A percentile compares a stretch with the other conserved stretches of the same genome.
These are phyloP conservation scores for Neoboletus magnificus DNA, from an alignment of 768 basidiomycete genomes.

Conservation along the genomic window DNA sequence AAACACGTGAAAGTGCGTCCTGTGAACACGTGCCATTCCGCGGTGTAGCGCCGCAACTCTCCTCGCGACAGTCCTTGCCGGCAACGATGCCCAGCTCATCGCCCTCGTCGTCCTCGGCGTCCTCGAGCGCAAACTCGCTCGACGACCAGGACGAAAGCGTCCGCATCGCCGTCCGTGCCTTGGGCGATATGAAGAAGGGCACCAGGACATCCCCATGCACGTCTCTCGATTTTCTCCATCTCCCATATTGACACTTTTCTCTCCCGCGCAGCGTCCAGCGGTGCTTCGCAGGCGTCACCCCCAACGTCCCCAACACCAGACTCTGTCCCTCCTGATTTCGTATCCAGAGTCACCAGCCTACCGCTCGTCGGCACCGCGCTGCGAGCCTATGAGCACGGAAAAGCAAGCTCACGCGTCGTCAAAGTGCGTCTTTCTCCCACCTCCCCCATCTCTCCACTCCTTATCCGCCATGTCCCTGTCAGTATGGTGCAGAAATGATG, in stretches of 20 bases:
- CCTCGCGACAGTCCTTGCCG: background rate
- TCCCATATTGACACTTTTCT: background rate
- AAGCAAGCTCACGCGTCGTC: conserved; percentile 79
- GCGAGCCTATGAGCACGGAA: conserved; percentile 75
- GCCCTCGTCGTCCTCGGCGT: conserved; percentile 11
- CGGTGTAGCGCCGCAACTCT: background rate
- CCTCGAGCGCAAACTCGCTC: conserved; percentile 22
- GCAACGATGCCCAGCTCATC: conserved; percentile 15
- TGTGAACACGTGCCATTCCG: conserved; percentile 7
- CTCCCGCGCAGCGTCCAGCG: conserved; percentile 3
- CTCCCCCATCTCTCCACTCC: background rate
- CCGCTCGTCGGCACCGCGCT: conserved; percentile 74
- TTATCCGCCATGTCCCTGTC: conserved; percentile 12
- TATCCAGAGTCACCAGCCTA: conserved; percentile 60
- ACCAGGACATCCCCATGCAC: conserved; percentile 16
- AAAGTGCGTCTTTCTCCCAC: conserved; percentile 50
- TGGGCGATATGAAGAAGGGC: conserved; percentile 73
- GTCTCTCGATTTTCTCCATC: conserved; percentile 2
- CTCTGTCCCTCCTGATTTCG: conserved; percentile 31
- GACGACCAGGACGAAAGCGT: conserved; percentile 71
- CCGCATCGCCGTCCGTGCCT: conserved; percentile 70
- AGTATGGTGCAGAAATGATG: conserved; percentile 88
- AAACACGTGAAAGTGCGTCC: conserved; percentile 26
- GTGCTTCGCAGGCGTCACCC: conserved; percentile 12
- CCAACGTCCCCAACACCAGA: conserved; percentile 13